Base-by-base conservation (phyloP, 306 rosid species). In the Dalbergia oliveri region DNA sequence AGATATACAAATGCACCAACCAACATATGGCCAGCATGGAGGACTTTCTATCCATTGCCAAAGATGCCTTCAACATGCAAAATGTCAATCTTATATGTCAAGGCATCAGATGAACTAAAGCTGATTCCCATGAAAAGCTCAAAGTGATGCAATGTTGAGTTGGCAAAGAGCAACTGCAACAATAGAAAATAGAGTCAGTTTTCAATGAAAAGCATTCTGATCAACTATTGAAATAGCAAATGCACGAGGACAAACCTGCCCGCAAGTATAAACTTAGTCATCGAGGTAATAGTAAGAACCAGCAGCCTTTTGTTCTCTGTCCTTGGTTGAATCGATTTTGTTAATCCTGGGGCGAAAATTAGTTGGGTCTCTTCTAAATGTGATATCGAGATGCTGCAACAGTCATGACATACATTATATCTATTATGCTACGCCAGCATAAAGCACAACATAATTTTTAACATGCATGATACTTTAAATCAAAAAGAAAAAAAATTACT, bases 261-360 rank as follows among this genome's bases (percentile, higher is more conserved):
- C 11, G 9, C 43, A 34, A 64, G 23, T 60, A 54, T 49, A 57
- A 79, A 49, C 79, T 88, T 82, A 93, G 82, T 95, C 98, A 67
- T 95, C 99, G 64, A 95, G 91, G 81, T 95, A 95, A 88, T 95
- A 95, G 66, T 95, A 95, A 18, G 99, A 93, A 45, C 98, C 98
- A 18, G 99, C 98, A 44, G 82, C 11, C 76, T 95, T 95, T 56
- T 95, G 99, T 71, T 95, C 99, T 79, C 97, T 86, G 73, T 94
- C 99, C 78, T 94, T 94, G 3, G 99, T 86, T 19, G 99, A 94
- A 33, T 93, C 97, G 50, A 91, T 34, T 85, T 94, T 94, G 86
- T 94, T 94, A 80, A 94, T 94, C 78, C 99, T 88, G 12, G 99
- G 99, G 70, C 99, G 97, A 49, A 0, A 94, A 78, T 94, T 94